Percentiles rank a stretch among this genome's conserved stretches.
Evolutionary conservation across 2,329 filamentous ascomycete genomes (phyloP).

Genomic region (Penicillium decumbens): DNA sequence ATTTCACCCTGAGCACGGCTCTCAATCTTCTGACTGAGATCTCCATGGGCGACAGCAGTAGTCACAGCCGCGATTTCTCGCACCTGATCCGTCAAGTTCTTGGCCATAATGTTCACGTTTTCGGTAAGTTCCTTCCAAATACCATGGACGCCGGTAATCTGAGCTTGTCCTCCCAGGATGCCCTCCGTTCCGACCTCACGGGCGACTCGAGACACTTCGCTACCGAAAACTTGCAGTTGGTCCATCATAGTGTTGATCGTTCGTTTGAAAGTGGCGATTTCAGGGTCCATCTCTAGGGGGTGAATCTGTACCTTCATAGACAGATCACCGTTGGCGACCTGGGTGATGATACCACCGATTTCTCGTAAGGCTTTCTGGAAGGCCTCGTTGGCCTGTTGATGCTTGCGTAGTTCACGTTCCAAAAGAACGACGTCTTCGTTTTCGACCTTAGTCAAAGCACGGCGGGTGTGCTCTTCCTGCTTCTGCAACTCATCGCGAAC

Average conservation of each 20-base stretch:
- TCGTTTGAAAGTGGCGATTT: constrained; percentile 95
- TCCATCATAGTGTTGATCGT: constrained; percentile 99
- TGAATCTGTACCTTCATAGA: constrained; percentile 97
- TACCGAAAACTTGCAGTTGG: constrained; percentile 92
- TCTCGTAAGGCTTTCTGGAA: constrained; percentile 96
- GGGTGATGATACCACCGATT: constrained; percentile 95
- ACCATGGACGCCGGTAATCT: constrained; percentile 88
- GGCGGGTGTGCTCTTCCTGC: constrained; percentile 79
- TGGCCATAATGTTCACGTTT: constrained; percentile 81
- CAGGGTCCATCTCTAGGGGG: constrained; percentile 92
- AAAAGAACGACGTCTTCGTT: constrained; percentile 81
- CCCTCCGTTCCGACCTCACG: constrained; percentile 96
- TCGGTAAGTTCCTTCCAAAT: constrained; percentile 97
- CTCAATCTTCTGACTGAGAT: constrained; percentile 79
- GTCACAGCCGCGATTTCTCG: constrained; percentile 81
- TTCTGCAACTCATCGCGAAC: constrained; percentile 81
- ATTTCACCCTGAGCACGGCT: constrained; percentile 77
- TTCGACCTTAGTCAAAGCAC: constrained; percentile 76
- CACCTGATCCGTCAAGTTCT: constrained; percentile 77
- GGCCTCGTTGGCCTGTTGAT: constrained; percentile 95
- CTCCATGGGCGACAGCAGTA: constrained; percentile 75
- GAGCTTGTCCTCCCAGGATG: constrained; percentile 85
- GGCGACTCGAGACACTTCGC: constrained; percentile 89
- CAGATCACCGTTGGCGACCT: constrained; percentile 88
- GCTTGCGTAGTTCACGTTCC: constrained; percentile 91